Conservation (phyloP, 2,329 filamentous ascomycete species). For the Trichophyton simii region DNA sequence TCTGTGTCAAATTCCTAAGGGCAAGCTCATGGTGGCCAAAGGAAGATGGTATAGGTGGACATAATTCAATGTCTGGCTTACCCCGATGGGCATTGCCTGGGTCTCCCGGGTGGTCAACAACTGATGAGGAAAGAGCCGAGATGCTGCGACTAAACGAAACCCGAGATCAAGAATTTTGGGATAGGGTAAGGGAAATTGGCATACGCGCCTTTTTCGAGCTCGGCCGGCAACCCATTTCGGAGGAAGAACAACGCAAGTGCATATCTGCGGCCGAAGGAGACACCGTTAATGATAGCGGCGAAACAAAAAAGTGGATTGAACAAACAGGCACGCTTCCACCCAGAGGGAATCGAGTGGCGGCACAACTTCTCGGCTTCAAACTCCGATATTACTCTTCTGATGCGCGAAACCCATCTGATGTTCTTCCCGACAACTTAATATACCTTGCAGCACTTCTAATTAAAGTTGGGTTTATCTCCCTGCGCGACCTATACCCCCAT, state of each 20-base stretch:
- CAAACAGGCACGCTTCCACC: slow-evolving; percentile 72
- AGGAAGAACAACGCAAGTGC: slow-evolving; percentile 42
- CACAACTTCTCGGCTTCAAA: slow-evolving; percentile 93
- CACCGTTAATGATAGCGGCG: slow-evolving; percentile 38
- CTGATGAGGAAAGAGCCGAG: slow-evolving; percentile 54
- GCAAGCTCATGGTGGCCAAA: slow-evolving; percentile 95
- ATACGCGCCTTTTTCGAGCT: slow-evolving; percentile 83
- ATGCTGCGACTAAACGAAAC: slow-evolving; percentile 45
- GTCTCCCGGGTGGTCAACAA: slow-evolving; percentile 49
- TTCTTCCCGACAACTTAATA: slow-evolving; percentile 80
- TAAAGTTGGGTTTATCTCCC: slow-evolving; percentile 92
- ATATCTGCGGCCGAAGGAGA: slow-evolving; percentile 28
- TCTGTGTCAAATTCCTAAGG: slow-evolving; percentile 86
- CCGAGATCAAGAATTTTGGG: slow-evolving; percentile 71
- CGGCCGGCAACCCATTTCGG: slow-evolving; percentile 55
- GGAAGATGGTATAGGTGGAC: slow-evolving; percentile 40
- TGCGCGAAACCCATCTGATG: slow-evolving; percentile 60
- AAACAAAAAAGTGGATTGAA: slow-evolving; percentile 62
- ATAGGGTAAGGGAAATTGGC: slow-evolving; percentile 59
- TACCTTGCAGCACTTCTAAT: slow-evolving; percentile 84
- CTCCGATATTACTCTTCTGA: slow-evolving; percentile 84
- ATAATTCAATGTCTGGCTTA: slow-evolving; percentile 45
- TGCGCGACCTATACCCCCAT: slow-evolving; percentile 83
- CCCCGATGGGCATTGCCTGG: slow-evolving; percentile 74
- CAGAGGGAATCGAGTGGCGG: slow-evolving; percentile 76